Percentiles rank a stretch among this genome's conserved stretches.
phyloP scores from a whole-genome alignment of 768 basidiomycete species.

The Candolleomyces efflorescens region DNA sequence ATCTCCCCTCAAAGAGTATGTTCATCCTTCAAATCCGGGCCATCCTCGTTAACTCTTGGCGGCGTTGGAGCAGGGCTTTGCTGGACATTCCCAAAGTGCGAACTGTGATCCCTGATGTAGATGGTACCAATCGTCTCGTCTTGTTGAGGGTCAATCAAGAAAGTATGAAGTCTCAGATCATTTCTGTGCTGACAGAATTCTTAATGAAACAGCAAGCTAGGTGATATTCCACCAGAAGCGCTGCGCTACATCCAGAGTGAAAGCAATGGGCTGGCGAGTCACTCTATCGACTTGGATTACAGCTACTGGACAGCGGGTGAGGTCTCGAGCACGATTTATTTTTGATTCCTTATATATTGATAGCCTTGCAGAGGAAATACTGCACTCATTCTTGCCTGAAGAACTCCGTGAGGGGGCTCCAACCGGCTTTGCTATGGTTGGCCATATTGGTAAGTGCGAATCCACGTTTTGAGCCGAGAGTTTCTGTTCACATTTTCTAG shows the following conservation, averaged over 20 bases:
- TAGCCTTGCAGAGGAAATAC: conserved; percentile 65
- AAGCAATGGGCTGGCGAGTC: conserved; percentile 49
- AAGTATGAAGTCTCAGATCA: conserved; percentile 35
- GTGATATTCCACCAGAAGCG: conserved; percentile 56
- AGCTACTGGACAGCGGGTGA: conserved; percentile 86
- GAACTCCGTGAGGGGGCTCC: conserved; percentile 76
- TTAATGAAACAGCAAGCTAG: conserved; percentile 47
- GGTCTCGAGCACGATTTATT: not conserved
- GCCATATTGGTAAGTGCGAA: conserved; percentile 74
- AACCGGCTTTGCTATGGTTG: conserved; percentile 80
- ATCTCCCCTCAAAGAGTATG: conserved; percentile 55
- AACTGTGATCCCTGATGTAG: conserved; percentile 49
- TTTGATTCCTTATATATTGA: not conserved
- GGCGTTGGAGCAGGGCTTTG: conserved; percentile 40
- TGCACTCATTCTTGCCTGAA: conserved; percentile 78
- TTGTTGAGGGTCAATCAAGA: conserved; percentile 57
- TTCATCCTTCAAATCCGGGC: conserved; percentile 4
- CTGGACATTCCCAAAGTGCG: conserved; percentile 68
- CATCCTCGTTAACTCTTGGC: conserved; percentile 3
- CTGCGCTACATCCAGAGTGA: conserved; percentile 53
- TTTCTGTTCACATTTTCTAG: conserved; percentile 33
- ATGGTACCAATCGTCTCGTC: conserved; percentile 56
- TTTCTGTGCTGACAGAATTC: conserved; percentile 2
- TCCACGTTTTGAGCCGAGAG: not conserved
- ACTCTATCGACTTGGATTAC: conserved; percentile 69